Conservation (phyloP, 2,329 filamentous ascomycete species). For the Coniella vitis region DNA sequence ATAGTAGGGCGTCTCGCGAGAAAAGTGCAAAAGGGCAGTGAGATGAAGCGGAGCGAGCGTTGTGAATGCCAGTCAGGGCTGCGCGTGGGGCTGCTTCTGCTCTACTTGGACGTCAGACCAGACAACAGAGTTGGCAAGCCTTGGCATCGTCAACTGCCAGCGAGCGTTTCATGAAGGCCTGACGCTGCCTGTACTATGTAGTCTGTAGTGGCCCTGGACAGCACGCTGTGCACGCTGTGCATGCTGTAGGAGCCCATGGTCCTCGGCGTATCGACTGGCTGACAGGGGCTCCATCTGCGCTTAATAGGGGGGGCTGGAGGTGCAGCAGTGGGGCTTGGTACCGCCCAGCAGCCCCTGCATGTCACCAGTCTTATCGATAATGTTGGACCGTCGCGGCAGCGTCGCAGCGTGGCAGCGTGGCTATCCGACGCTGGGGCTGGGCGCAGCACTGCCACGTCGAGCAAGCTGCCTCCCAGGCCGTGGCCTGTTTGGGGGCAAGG, state of each 20-base stretch:
- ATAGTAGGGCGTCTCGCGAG: too few species aligned
- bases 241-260: constrained; percentile 2
- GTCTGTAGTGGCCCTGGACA: background rate
- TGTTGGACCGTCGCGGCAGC: too few species aligned
- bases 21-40: constrained; percentile 6
- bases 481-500: too few species aligned
- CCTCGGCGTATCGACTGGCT: constrained; percentile 9
- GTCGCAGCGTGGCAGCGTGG: constrained; percentile 6
- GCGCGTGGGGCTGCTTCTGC: too few species aligned
- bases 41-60: constrained; percentile 6
- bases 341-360: background rate
- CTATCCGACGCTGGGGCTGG: constrained; percentile 1
- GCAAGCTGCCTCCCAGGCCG: background rate
- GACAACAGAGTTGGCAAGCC: background rate
- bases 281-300: constrained; percentile 2
- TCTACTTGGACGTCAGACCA: constrained; percentile 14
- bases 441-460: background rate
- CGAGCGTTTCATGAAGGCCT: background rate
- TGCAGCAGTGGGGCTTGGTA: constrained; percentile 3
- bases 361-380: too few species aligned
- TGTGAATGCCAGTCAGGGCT: background rate
- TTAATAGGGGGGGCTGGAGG: background rate
- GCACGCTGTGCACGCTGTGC: background rate
- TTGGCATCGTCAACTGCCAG: background rate
- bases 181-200: background rate